Conservation (phyloP, 2,329 filamentous ascomycete species). For the Claviceps sp. region DNA sequence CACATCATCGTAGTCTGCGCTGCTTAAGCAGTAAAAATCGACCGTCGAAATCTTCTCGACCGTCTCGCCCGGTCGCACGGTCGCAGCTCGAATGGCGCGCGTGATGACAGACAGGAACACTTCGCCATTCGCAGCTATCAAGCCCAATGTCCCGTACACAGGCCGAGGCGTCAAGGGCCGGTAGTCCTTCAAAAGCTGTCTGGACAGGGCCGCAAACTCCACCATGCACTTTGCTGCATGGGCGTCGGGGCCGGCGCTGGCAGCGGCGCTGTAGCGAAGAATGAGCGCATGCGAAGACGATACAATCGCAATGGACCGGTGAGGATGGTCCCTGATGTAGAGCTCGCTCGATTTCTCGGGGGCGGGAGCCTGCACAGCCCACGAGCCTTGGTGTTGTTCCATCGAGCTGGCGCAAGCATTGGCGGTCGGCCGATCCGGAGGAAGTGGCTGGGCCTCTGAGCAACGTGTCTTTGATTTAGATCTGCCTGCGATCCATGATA, state of each 20-base stretch:
- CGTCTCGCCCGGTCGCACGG: slow-evolving; percentile 73
- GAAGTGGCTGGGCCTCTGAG: neutral
- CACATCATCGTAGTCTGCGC: slow-evolving; percentile 72
- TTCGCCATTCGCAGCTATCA: slow-evolving; percentile 73
- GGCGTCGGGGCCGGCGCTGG: slow-evolving; percentile 31
- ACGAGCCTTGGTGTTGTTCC: slow-evolving; percentile 33
- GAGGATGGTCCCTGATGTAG: slow-evolving; percentile 73
- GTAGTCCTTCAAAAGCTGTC: slow-evolving; percentile 61
- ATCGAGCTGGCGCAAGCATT: slow-evolving; percentile 18
- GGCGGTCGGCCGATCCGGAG: slow-evolving; percentile 6
- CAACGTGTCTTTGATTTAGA: slow-evolving; percentile 2
- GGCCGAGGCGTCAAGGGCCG: slow-evolving; percentile 59
- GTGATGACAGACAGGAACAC: slow-evolving; percentile 88
- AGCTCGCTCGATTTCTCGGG: slow-evolving; percentile 58
- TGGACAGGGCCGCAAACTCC: slow-evolving; percentile 58
- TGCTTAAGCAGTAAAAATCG: slow-evolving; percentile 87
- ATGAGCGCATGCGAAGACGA: slow-evolving; percentile 70
- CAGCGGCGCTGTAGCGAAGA: slow-evolving; percentile 61
- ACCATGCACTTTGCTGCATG: slow-evolving; percentile 63
- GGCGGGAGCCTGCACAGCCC: slow-evolving; percentile 33
- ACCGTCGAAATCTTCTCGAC: slow-evolving; percentile 78
- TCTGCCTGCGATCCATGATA: slow-evolving; percentile 13
- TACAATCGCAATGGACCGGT: slow-evolving; percentile 76
- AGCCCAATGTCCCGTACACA: slow-evolving; percentile 73
- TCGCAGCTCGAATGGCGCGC: slow-evolving; percentile 63